phyloP scores from a whole-genome alignment of 352 stramenopile species.

The Pythium pyrilobum region DNA sequence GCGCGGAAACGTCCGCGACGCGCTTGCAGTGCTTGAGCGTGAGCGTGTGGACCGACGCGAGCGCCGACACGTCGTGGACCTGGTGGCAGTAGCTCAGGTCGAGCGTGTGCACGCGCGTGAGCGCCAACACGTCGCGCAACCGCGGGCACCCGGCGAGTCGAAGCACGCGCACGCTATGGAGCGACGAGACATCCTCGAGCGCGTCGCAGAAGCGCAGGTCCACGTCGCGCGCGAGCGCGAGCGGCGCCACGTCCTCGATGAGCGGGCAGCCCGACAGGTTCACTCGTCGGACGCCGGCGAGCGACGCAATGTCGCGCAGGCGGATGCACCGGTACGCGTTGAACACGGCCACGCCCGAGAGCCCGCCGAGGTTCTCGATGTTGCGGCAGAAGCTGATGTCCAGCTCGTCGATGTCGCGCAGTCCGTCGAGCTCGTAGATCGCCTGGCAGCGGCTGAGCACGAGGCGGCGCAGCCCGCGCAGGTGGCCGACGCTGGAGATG shows the following conservation, averaged over 20 bases:
- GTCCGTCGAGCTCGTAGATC: slow-evolving; percentile 35
- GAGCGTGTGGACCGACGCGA: slow-evolving; percentile 46
- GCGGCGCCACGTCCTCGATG: slow-evolving; percentile 36
- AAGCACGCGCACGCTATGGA: slow-evolving; percentile 30
- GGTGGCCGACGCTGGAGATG: slow-evolving; percentile 30
- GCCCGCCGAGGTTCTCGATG: slow-evolving; percentile 24
- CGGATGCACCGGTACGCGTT: slow-evolving; percentile 52
- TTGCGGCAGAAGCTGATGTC: slow-evolving; percentile 72
- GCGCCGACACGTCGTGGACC: slow-evolving; percentile 40
- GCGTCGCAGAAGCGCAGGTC: slow-evolving; percentile 69
- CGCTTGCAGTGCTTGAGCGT: slow-evolving; percentile 54
- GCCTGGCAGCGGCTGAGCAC: slow-evolving; percentile 50
- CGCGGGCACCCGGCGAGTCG: slow-evolving; percentile 56
- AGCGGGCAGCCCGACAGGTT: slow-evolving; percentile 56
- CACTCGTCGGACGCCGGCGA: slow-evolving; percentile 24
- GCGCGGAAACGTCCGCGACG: slow-evolving; percentile 38
- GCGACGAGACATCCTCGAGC: slow-evolving; percentile 40
- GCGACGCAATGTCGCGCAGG: slow-evolving; percentile 36
- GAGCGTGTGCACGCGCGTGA: slow-evolving; percentile 42
- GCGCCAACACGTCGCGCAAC: slow-evolving; percentile 38
- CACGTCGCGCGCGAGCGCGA: slow-evolving; percentile 32
- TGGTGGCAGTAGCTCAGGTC: slow-evolving; percentile 63
- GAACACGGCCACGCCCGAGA: slow-evolving; percentile 27
- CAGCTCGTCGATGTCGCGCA: slow-evolving; percentile 37
- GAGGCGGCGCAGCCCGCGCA: slow-evolving; percentile 36